Percentiles rank a stretch among this genome's conserved stretches.
phyloP scores from a whole-genome alignment of 495 filamentous ascomycete species.

The Lepidopterella palustris region DNA sequence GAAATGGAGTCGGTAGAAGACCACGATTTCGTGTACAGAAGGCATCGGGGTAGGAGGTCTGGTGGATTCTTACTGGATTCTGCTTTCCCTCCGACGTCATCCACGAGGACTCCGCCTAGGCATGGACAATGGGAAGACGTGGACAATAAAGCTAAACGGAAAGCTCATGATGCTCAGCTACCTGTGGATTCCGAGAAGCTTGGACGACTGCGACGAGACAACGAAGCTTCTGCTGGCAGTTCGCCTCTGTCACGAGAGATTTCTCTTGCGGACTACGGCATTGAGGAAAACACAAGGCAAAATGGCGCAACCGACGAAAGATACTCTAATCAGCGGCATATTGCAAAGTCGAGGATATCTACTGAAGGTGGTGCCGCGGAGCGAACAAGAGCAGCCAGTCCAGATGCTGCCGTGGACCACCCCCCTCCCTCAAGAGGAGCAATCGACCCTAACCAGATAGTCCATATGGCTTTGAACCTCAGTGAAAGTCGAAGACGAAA shows the following conservation, averaged over 20 bases:
- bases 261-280: no score
- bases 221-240: constrained; percentile 9
- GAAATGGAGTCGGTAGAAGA: constrained; percentile 12
- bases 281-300: constrained; percentile 5
- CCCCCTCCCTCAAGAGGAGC: constrained; percentile 4
- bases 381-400: background rate
- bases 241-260: constrained; percentile 32
- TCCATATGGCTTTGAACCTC: constrained; percentile 80
- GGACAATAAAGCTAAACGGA: constrained; percentile 22
- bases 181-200: background rate
- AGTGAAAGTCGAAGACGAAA: constrained; percentile 71
- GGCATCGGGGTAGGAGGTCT: constrained; percentile 23
- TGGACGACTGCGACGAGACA: constrained; percentile 10
- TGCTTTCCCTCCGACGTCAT: constrained; percentile 10
- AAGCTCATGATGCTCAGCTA: constrained; percentile 11
- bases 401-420: background rate
- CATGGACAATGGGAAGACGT: background rate
- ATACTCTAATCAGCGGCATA: background rate
- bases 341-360: constrained; percentile 13
- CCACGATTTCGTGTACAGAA: constrained; percentile 18
- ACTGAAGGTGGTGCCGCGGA: background rate
- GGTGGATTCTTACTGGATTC: constrained; percentile 37
- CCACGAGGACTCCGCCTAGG: constrained; percentile 8
- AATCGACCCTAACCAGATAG: constrained; percentile 73
- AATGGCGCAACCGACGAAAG: background rate